Evolutionary conservation across 2,329 filamentous ascomycete genomes (phyloP).

Genomic region (Penicillium sp.): DNA sequence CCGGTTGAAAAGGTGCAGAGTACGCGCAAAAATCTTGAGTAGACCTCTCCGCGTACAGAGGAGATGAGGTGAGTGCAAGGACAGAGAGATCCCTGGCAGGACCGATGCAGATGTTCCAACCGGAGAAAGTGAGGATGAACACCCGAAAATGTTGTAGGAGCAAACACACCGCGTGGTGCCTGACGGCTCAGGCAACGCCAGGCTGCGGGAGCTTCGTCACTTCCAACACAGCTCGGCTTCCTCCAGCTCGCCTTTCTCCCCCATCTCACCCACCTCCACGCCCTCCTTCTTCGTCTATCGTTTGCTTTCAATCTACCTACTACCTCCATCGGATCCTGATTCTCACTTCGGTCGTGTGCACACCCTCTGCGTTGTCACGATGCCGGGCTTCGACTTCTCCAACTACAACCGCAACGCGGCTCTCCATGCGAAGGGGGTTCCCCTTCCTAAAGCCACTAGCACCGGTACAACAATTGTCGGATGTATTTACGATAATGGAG

Average conservation of each 20-base stretch:
- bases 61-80: conserved; percentile 16
- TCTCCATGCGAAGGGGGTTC: conserved; percentile 88
- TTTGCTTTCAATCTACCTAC: not conserved
- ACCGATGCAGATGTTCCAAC: conserved; percentile 8
- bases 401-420: conserved; percentile 99
- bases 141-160: conserved; percentile 19
- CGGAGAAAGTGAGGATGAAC: conserved; percentile 9
- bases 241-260: conserved; percentile 15
- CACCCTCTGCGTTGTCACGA: conserved; percentile 49
- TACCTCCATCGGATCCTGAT: not conserved
- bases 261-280: conserved; percentile 28
- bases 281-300: conserved; percentile 38
- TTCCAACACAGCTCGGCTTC: conserved; percentile 29
- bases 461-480: conserved; percentile 99
- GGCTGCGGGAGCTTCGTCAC: conserved; percentile 46
- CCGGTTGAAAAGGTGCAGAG: conserved; percentile 41
- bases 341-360: conserved; percentile 28
- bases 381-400: conserved; percentile 98
- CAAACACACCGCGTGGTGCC: conserved; percentile 25
- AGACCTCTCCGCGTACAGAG: conserved; percentile 24
- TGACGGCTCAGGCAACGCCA: conserved; percentile 29
- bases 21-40: conserved; percentile 47
- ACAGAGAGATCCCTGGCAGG: conserved; percentile 4
- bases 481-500: conserved; percentile 92
- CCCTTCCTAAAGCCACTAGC: conserved; percentile 94